phyloP scores from a whole-genome alignment of 1,284 basidiomycete genomes.

The Ganoderma lucidum region DNA sequence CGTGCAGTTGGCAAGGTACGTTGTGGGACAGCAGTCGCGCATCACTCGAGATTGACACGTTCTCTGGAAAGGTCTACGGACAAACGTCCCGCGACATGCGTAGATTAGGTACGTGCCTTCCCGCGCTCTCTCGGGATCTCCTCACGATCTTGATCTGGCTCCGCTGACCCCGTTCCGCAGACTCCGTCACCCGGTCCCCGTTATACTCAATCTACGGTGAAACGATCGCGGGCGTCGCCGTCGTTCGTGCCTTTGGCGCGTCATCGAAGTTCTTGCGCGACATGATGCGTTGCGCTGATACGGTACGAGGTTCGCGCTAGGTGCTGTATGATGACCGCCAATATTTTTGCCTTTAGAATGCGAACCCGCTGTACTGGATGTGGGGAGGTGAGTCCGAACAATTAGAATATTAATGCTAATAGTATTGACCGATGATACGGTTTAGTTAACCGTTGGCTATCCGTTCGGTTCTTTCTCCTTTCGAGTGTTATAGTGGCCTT shows the following conservation, averaged over 20 bases:
- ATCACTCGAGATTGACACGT: conserved; percentile 12
- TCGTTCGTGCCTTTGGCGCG: conserved; percentile 89
- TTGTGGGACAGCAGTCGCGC: conserved; percentile 10
- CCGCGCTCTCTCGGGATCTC: conserved; percentile 17
- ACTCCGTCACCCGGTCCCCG: conserved; percentile 90
- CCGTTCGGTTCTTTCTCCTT: conserved; percentile 84
- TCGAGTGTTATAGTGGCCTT: conserved; percentile 78
- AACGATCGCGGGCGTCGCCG: conserved; percentile 88
- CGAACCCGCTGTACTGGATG: conserved; percentile 86
- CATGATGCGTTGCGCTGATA: conserved; percentile 88
- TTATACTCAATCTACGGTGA: conserved; percentile 94
- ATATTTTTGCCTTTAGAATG: conserved; percentile 56
- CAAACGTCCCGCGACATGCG: conserved; percentile 92
- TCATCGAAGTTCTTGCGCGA: conserved; percentile 87
- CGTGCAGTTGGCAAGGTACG: conserved; percentile 56
- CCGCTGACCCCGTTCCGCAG: conserved; percentile 45
- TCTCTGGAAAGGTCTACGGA: conserved; percentile 69
- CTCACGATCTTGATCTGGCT: conserved; percentile 24
- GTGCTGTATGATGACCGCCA: conserved; percentile 24
- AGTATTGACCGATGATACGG: conserved; percentile 22
- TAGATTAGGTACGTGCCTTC: conserved; percentile 65
- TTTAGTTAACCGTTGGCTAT: conserved; percentile 82
- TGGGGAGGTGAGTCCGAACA: conserved; percentile 70
- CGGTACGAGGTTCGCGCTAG: conserved; percentile 45
- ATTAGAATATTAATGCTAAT: not conserved